Percentiles rank a stretch among this genome's conserved stretches.
Conservation (phyloP, 2,329 filamentous ascomycete species). For the Drechslerella coelobrocha region DNA sequence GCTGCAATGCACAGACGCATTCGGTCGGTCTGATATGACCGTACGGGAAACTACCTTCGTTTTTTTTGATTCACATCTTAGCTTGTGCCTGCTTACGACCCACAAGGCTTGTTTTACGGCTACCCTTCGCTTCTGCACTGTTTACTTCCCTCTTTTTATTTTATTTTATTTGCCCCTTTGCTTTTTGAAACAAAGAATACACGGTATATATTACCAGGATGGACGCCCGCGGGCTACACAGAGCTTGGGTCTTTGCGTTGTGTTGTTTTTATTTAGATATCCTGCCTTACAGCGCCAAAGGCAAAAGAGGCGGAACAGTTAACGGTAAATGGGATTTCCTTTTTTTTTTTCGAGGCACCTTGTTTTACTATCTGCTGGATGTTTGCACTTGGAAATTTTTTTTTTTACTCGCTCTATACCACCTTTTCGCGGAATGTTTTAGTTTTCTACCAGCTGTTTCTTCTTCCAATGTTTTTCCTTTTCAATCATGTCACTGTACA, state of each 20-base stretch:
- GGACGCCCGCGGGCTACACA: neutral
- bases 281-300: neutral
- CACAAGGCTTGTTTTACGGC: neutral
- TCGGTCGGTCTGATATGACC: neutral
- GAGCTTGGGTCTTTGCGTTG: conserved; percentile 2
- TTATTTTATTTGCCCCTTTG: conserved; percentile 3
- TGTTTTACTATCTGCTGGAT: conserved; percentile 4
- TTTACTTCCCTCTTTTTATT: neutral
- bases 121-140: neutral
- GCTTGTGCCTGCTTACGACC: neutral
- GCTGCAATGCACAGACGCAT: neutral
- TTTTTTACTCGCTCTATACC: conserved; percentile 24
- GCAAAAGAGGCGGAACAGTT: conserved; percentile 1
- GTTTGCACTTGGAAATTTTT: conserved; percentile 3
- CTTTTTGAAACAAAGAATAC: conserved; percentile 1
- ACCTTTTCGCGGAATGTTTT: conserved; percentile 32
- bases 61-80: neutral
- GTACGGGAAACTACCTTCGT: neutral
- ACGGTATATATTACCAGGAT: neutral
- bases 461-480: conserved; percentile 3
- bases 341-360: conserved; percentile 9
- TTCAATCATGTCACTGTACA: neutral
- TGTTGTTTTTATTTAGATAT: conserved; percentile 1
- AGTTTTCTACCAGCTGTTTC: conserved; percentile 12
- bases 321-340: neutral